A percentile compares a stretch with the other conserved stretches of the same genome.
Evolutionary conservation across 768 basidiomycete species (phyloP).

Genomic region (Hericium rajendrae): DNA sequence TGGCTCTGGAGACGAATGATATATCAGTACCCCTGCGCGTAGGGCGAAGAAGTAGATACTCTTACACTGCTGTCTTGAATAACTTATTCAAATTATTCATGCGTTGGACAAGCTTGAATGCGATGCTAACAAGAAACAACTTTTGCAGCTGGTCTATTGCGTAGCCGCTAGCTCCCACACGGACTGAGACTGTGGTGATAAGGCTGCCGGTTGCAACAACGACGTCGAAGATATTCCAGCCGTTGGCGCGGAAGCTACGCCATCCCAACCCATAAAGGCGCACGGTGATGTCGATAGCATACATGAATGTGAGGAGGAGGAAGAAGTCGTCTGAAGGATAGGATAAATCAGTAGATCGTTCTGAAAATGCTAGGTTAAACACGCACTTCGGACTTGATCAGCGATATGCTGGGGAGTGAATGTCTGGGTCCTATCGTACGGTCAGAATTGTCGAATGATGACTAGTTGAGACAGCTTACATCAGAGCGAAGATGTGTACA

Average conservation of each 20-base stretch:
- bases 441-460: conserved; percentile 3
- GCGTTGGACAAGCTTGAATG: conserved; percentile 89
- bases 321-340: conserved; percentile 60
- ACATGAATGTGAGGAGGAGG: conserved; percentile 60
- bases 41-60: conserved; percentile 5
- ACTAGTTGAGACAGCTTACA: conserved; percentile 37
- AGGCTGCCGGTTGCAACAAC: conserved; percentile 74
- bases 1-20: conserved; percentile 42
- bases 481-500: conserved; percentile 72
- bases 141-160: conserved; percentile 65
- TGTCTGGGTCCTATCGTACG: conserved; percentile 61
- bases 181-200: conserved; percentile 69
- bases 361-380: not conserved
- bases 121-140: conserved; percentile 86
- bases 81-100: conserved; percentile 85
- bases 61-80: conserved; percentile 93
- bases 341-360: conserved; percentile 1
- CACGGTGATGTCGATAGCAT: conserved; percentile 66
- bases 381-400: conserved; percentile 54
- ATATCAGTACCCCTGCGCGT: not conserved
- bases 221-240: conserved; percentile 92
- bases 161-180: conserved; percentile 41
- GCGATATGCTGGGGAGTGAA: conserved; percentile 42
- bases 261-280: conserved; percentile 82
- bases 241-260: conserved; percentile 75